A percentile compares a stretch with the other conserved stretches of the same genome.
phyloP scores from a whole-genome alignment of 2,329 filamentous ascomycete genomes.

The Coniochaeta prunicola region DNA sequence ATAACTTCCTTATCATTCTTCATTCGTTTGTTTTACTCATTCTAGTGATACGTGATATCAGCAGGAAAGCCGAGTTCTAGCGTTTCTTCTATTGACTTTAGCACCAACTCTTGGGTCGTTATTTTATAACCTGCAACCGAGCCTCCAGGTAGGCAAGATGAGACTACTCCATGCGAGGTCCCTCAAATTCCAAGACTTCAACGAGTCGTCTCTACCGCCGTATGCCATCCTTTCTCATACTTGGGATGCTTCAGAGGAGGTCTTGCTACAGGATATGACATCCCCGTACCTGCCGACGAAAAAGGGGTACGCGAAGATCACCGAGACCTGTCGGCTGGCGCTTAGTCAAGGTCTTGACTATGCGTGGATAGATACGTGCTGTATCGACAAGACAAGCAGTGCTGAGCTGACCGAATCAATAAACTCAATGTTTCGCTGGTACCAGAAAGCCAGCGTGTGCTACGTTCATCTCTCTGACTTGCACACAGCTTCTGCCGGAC shows the following conservation, averaged over 20 bases:
- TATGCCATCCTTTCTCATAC: slow-evolving; percentile 33
- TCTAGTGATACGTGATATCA: no score
- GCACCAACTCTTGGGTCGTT: not conserved
- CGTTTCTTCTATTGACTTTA: no score
- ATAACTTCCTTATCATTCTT: no score
- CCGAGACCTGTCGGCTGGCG: slow-evolving; percentile 21
- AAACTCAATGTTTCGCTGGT: slow-evolving; percentile 28
- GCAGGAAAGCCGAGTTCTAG: no score
- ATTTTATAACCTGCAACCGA: not conserved
- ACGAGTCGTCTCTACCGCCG: slow-evolving; percentile 14
- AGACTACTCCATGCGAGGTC: slow-evolving; percentile 27
- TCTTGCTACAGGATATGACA: slow-evolving; percentile 23
- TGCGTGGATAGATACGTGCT: slow-evolving; percentile 21
- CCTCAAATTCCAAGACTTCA: slow-evolving; percentile 23
- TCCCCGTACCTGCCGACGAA: slow-evolving; percentile 12
- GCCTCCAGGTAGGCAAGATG: slow-evolving; percentile 15
- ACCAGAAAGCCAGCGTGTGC: slow-evolving; percentile 18
- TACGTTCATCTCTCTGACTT: slow-evolving; percentile 26
- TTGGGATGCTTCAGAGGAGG: slow-evolving; percentile 23
- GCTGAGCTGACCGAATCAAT: slow-evolving; percentile 27
- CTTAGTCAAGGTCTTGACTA: slow-evolving; percentile 15
- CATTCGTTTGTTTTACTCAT: no score
- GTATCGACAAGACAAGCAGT: slow-evolving; percentile 27
- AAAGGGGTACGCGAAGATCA: slow-evolving; percentile 25
- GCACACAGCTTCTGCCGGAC: not conserved